Base-by-base conservation (phyloP, 2,329 filamentous ascomycete genomes). In the Trichoderma aggressivum region DNA sequence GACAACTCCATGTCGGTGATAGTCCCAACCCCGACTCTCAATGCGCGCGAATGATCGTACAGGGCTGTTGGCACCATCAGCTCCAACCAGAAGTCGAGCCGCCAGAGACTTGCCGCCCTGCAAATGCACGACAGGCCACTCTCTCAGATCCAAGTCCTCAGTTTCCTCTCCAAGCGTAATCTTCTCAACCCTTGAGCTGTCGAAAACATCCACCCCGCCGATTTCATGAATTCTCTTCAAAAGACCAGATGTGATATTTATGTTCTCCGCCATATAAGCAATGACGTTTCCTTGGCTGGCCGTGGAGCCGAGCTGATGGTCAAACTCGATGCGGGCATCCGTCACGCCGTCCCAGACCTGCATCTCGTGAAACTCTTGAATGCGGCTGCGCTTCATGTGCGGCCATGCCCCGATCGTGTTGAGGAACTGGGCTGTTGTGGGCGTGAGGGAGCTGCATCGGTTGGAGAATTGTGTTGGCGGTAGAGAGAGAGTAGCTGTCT, bases 281-380 rank as follows among this genome's bases (percentile, higher is more conserved):
- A 99, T 94, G 1, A 90, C 92, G 72, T 85, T 87, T 78, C 84
- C 83, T 79, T 72, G 74, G 76, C 85, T 84, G 47, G 47, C 12
- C 24, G 59, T 24, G 18, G 83, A 79, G 56, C 78, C 80, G 6
- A 83, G 83, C 26, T 81, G 81, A 91, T 91, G 92, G 82, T 96
- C 92, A 80, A 99, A 99, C 75, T 93, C 92, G 79, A 99, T 96
- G 75, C 91, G 89, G 43, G 94, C 93, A 72, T 90, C 94, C 53
- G 92, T 93, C 70, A 97, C 89, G 73, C 95, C 97, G 80, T 99
- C 96, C 96, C 97, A 99, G 36, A 98, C 96, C 80, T 97, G 92
- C 96, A 99, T 99, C 76, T 95, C 92, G 72, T 97, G 91, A 81
- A 98, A 99, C 1, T 90, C 88, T 83, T 98, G 94, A 39, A 96